Evolutionary conservation across 2,329 filamentous ascomycete species (phyloP).

Genomic region (Aspergillus amoenus): DNA sequence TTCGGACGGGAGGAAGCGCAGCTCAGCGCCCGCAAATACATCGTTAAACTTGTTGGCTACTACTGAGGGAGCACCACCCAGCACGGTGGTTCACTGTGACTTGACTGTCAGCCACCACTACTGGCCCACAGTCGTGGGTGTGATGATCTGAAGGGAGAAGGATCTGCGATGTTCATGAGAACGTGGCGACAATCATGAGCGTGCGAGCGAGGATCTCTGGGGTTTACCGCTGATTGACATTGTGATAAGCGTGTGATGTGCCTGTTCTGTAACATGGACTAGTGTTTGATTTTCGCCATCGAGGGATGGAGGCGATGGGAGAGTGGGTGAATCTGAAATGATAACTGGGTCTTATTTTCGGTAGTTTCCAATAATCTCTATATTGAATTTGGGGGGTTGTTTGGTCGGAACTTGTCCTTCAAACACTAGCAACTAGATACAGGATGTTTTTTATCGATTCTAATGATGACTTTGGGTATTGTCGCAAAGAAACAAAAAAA

Average conservation of each 20-base stretch:
- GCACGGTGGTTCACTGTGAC: background rate
- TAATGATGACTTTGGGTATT: background rate
- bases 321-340: background rate
- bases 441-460: background rate
- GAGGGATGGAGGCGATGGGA: background rate
- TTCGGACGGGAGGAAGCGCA: no score
- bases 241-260: constrained; percentile 8
- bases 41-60: no score
- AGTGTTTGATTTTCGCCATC: background rate
- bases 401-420: background rate
- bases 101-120: background rate
- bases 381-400: background rate
- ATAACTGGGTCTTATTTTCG: background rate
- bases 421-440: background rate
- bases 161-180: background rate
- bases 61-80: background rate
- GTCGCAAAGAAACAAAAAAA: no score
- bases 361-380: background rate
- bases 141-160: background rate
- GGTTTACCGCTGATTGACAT: constrained; percentile 7
- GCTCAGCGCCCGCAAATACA: no score
- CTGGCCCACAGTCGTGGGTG: no score
- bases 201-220: constrained; percentile 6
- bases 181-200: background rate
- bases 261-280: background rate